Conservation (phyloP, 139 green algal genomes). For the Chlamydomonas applanata region DNA sequence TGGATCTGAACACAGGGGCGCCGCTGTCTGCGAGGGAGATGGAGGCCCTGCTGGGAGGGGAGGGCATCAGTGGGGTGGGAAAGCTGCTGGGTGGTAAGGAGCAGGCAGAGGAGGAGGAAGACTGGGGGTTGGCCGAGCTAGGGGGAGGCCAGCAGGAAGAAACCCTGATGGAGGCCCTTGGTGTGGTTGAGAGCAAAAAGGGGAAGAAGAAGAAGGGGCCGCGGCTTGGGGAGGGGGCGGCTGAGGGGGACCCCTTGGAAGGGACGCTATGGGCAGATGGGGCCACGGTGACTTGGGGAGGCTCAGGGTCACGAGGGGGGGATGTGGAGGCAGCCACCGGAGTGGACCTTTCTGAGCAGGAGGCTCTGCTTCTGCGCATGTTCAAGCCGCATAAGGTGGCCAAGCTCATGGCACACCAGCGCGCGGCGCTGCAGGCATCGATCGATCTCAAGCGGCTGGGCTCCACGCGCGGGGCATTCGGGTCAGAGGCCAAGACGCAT, state of each 20-base stretch:
- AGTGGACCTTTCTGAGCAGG: constrained; percentile 52
- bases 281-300: constrained; percentile 43
- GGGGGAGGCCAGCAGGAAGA: neutral
- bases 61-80: neutral
- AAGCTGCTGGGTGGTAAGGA: neutral
- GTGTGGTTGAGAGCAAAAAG: constrained; percentile 11
- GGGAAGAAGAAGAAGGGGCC: neutral
- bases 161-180: constrained; percentile 17
- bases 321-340: neutral
- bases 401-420: constrained; percentile 54
- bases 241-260: neutral
- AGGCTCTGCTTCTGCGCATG: constrained; percentile 41
- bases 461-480: constrained; percentile 22
- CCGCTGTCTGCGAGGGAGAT: neutral
- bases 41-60: neutral
- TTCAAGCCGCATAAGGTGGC: constrained; percentile 56
- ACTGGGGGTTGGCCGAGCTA: neutral
- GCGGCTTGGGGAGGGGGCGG: too few relatives aligned
- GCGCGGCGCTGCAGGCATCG: constrained; percentile 34
- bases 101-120: constrained; percentile 13
- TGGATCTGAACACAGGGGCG: neutral
- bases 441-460: constrained; percentile 28
- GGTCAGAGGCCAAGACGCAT: constrained; percentile 48
- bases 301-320: constrained; percentile 21
- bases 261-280: constrained; percentile 4